A percentile compares a stretch with the other conserved stretches of the same genome.
phyloP scores from a whole-genome alignment of 1,284 basidiomycete genomes.

The Microbotryomycetes sp. region DNA sequence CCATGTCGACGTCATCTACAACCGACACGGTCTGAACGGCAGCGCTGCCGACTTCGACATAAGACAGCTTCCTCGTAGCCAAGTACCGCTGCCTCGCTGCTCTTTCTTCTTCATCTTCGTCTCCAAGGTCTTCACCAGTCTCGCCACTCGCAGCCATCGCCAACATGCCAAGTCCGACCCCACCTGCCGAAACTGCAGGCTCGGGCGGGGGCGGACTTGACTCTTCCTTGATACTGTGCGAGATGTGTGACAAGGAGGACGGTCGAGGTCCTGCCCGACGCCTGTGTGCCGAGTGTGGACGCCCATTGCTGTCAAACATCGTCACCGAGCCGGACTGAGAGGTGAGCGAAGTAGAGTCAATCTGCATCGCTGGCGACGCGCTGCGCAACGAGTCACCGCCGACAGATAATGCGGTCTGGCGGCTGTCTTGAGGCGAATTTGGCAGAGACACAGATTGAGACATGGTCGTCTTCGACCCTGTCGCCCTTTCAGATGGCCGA shows the following conservation, averaged over 20 bases:
- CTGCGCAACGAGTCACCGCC: no score
- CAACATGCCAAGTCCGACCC: constrained; percentile 16
- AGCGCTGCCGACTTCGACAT: no score
- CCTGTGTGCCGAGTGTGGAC: no score
- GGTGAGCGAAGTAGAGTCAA: no score
- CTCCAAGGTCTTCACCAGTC: neutral
- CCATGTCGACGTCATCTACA: neutral
- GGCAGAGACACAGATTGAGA: neutral
- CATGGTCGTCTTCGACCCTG: no score
- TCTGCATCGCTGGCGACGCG: no score
- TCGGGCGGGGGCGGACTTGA: neutral
- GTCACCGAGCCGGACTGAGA: no score
- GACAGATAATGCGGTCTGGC: no score
- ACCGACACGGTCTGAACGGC: no score
- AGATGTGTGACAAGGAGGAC: neutral
- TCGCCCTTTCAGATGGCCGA: no score
- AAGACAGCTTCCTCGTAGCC: neutral
- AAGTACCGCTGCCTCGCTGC: neutral
- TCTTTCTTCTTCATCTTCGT: neutral
- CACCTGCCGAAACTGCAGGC: neutral
- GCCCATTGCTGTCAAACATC: neutral
- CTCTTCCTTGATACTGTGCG: neutral
- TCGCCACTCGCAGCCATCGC: constrained; percentile 2
- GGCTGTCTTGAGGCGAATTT: neutral
- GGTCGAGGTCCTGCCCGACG: neutral